Base-by-base conservation (phyloP, 202 grass and related monocot genomes). In the Dendrocalamus latiflorus region DNA sequence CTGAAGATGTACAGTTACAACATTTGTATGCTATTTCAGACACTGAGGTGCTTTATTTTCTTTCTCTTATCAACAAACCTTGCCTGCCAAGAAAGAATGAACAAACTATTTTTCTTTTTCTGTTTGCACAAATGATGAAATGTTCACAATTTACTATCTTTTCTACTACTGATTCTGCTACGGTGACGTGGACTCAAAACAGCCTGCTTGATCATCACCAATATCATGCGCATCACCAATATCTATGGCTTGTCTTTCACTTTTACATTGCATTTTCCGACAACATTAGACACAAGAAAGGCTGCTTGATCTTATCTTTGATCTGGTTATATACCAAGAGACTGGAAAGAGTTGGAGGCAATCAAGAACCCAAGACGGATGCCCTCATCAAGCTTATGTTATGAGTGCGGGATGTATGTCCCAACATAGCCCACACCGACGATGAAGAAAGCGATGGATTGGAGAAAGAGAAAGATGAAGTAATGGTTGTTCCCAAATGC, bases 371-470 rank as follows among this genome's bases (percentile, higher is more conserved):
- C 41, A 53, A 11, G 45, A 84, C 0, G 41, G 57, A 49, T 79
- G 24, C 18, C 38, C 17, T 74, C 26, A 24, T 15, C 17, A 75
- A 22, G 17, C 22, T 64, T 71, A 4, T 79, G n/a, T 80, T 86
- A 91, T 70, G 77, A 81, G 26, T 77, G 70, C 1, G 88, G 86
- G 43, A 90, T 37, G 8, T 96, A 81, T 22, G 96, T 99, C 65
- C 96, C 96, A 1, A 99, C 78, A 63, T 94, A 95, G 6, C 96
- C 96, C 18, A 99, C 41, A 9, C 93, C 93, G 8, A 99, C 88
- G 7, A 88, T 49, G 47, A 99, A 95, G 89, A 99, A 99, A 45
- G 96, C 88, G 15, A 85, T 70, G 76, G 89, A 92, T 86, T 99
- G 96, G 48, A 90, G 59, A 69, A 92, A 99, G 47, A 96, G 87